Percentiles rank a stretch among this genome's conserved stretches.
Conservation (phyloP, 2,329 filamentous ascomycete species). For the Cercospora zeina region DNA sequence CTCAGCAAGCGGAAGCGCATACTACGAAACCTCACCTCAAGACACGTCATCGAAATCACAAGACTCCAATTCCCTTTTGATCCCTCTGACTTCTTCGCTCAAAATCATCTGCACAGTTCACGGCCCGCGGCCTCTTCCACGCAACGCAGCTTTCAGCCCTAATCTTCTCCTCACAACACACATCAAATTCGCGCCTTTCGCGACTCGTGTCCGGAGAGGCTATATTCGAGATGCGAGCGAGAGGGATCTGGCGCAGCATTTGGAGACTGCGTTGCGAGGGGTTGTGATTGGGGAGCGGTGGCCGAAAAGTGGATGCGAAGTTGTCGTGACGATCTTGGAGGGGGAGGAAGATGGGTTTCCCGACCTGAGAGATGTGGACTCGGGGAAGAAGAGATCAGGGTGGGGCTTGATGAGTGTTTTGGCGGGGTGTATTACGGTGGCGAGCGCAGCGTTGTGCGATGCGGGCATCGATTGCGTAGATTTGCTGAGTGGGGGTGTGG, state of each 20-base stretch:
- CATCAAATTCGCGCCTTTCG: constrained; percentile 96
- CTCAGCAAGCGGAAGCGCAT: constrained; percentile 90
- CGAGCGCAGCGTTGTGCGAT: constrained; percentile 87
- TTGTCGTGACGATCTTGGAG: constrained; percentile 89
- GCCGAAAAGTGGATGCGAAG: constrained; percentile 98
- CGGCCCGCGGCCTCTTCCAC: constrained; percentile 84
- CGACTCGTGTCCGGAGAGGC: constrained; percentile 75
- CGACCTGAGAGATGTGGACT: constrained; percentile 50
- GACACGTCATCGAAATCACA: constrained; percentile 30
- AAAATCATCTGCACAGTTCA: constrained; percentile 94
- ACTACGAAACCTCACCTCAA: constrained; percentile 62
- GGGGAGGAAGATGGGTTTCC: constrained; percentile 79
- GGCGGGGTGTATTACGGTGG: constrained; percentile 88
- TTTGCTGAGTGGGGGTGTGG: constrained; percentile 83
- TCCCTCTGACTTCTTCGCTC: constrained; percentile 63
- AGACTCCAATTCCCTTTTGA: constrained; percentile 50
- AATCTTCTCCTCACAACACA: constrained; percentile 89
- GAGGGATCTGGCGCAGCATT: constrained; percentile 83
- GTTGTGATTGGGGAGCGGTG: constrained; percentile 90
- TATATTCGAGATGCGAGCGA: constrained; percentile 85
- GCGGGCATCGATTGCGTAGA: constrained; percentile 96
- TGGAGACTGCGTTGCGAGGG: constrained; percentile 86
- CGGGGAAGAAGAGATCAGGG: constrained; percentile 47
- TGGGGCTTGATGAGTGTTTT: constrained; percentile 93
- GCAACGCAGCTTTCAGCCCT: constrained; percentile 87